phyloP scores from a whole-genome alignment of 768 basidiomycete genomes.

The Amanita polypyramis region DNA sequence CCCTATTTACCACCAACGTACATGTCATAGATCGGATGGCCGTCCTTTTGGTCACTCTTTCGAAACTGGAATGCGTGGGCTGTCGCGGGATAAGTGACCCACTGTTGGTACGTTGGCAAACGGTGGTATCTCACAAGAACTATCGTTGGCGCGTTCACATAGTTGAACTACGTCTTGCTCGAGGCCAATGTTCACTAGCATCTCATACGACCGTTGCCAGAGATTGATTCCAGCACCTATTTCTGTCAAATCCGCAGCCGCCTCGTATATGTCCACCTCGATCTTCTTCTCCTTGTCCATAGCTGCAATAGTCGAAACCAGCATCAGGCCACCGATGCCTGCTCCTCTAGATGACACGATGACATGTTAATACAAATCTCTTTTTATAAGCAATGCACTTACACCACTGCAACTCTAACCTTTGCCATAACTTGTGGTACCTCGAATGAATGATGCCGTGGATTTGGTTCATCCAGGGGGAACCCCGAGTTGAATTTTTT shows the following conservation, averaged over 20 bases:
- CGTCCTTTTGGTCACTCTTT: slow-evolving; percentile 49
- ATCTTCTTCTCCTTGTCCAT: slow-evolving; percentile 41
- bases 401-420: too few species aligned
- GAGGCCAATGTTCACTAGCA: slow-evolving; percentile 26
- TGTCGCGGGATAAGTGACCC: slow-evolving; percentile 14
- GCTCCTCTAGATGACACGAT: slow-evolving; percentile 28
- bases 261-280: slow-evolving; percentile 47
- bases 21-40: slow-evolving; percentile 40
- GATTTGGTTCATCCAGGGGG: too few species aligned
- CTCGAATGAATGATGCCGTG: too few species aligned
- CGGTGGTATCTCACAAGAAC: not conserved
- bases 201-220: slow-evolving; percentile 28
- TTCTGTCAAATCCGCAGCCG: slow-evolving; percentile 36
- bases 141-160: not conserved
- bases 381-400: too few species aligned
- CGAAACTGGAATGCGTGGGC: slow-evolving; percentile 45
- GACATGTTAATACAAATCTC: not conserved
- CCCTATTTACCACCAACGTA: slow-evolving; percentile 42
- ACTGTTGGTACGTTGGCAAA: not conserved
- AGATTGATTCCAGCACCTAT: slow-evolving; percentile 53
- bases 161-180: slow-evolving; percentile 32
- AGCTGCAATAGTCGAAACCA: slow-evolving; percentile 20
- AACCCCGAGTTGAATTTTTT: too few species aligned
- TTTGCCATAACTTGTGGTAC: too few species aligned
- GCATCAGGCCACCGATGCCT: slow-evolving; percentile 38